Evolutionary conservation across 2,329 filamentous ascomycete species (phyloP).

Genomic region (Verticillium nubilum): DNA sequence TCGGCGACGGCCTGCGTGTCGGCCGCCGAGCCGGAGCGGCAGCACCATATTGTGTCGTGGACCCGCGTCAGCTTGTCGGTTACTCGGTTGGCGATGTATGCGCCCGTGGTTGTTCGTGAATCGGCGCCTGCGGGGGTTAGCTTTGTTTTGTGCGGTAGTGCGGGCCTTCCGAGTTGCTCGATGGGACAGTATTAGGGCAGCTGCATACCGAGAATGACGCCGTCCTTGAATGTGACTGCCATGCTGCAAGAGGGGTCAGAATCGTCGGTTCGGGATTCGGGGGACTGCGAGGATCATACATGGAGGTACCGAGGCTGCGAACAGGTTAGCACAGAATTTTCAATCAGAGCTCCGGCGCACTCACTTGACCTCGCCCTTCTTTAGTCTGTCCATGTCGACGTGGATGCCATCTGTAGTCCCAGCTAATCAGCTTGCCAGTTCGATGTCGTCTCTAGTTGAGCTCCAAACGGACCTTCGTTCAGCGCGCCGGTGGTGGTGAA

Average conservation of each 20-base stretch:
- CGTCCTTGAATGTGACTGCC: conserved; percentile 98
- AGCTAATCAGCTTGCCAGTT: background rate
- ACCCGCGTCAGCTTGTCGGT: conserved; percentile 99
- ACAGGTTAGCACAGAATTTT: conserved; percentile 21
- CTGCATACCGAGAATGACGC: conserved; percentile 79
- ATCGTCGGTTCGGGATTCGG: conserved; percentile 12
- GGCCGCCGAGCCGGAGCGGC: conserved; percentile 92
- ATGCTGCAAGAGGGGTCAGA: conserved; percentile 55
- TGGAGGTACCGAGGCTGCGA: conserved; percentile 86
- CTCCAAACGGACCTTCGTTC: conserved; percentile 52
- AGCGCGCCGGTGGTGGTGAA: conserved; percentile 57
- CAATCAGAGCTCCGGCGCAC: conserved; percentile 25
- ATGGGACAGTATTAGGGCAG: too few species aligned
- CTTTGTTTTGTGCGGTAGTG: too few species aligned
- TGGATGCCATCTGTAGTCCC: conserved; percentile 83
- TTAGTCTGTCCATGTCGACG: conserved; percentile 96
- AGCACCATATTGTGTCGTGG: conserved; percentile 99
- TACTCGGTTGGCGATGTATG: conserved; percentile 98
- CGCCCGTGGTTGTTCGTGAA: conserved; percentile 92
- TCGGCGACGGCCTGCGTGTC: conserved; percentile 98
- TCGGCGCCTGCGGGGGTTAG: conserved; percentile 74
- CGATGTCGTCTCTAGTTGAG: conserved; percentile 2
- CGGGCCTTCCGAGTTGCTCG: too few species aligned
- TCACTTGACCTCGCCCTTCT: conserved; percentile 98
- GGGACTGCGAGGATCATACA: conserved; percentile 55